These are phyloP conservation scores for Diplodia intermedia DNA, from an alignment of 2,329 filamentous ascomycete genomes.

Conservation along the genomic window DNA sequence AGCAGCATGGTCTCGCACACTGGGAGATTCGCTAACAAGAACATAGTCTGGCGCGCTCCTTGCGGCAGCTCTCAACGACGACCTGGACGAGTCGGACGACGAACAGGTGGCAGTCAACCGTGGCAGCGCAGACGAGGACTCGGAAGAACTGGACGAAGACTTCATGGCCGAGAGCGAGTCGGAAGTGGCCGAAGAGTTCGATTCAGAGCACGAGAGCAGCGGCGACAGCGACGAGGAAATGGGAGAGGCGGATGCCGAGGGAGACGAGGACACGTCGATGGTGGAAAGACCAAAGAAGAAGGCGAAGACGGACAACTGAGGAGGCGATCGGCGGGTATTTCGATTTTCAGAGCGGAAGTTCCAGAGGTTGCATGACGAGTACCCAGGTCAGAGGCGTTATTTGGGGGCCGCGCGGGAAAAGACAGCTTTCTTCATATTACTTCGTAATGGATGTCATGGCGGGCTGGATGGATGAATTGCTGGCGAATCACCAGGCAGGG, in stretches of 20 bases:
- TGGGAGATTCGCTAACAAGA: slow-evolving; percentile 39
- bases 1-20: slow-evolving; percentile 41
- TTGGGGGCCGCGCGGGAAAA: slow-evolving; percentile 9
- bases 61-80: slow-evolving; percentile 81
- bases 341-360: slow-evolving; percentile 18
- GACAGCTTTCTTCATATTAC: background rate
- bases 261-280: slow-evolving; percentile 60
- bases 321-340: slow-evolving; percentile 6
- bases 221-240: slow-evolving; percentile 72
- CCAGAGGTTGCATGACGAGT: slow-evolving; percentile 17
- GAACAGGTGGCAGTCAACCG: slow-evolving; percentile 80
- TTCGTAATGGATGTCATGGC: background rate
- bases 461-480: background rate
- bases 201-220: slow-evolving; percentile 87
- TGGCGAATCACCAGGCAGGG: slow-evolving; percentile 10
- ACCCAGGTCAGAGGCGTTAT: slow-evolving; percentile 20
- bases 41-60: slow-evolving; percentile 65
- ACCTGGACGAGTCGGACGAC: slow-evolving; percentile 78
- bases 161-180: slow-evolving; percentile 92
- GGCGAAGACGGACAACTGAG: slow-evolving; percentile 56
- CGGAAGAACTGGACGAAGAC: slow-evolving; percentile 94
- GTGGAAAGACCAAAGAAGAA: slow-evolving; percentile 70
- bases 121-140: slow-evolving; percentile 93
- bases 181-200: slow-evolving; percentile 95
- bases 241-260: slow-evolving; percentile 64